Base-by-base conservation (phyloP, 257 asterid species). In the Schizonepeta tenuifolia region DNA sequence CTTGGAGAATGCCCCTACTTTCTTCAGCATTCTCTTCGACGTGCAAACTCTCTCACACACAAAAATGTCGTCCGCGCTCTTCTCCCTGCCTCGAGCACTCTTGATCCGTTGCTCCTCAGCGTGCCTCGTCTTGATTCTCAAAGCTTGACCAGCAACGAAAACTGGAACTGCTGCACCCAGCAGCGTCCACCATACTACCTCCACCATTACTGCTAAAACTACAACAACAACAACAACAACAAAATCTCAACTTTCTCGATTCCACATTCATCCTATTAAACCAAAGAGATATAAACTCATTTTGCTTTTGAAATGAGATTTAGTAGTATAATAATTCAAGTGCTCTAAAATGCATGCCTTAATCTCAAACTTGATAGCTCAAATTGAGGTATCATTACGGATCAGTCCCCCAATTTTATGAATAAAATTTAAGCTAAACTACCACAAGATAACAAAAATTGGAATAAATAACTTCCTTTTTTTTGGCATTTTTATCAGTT, bases 41-140 rank as follows among this genome's bases (percentile, higher is more conserved):
- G 97, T 92, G 70, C 99, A 95, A 47, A 95, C 99, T 54, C 99
- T 82, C 84, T 95, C 99, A 13, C 97, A 95, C 8, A 90, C 94
- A 72, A 95, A 95, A 14, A 92, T 85, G 9, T 92, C 96, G 53
- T 90, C 99, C 0, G 94, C 83, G 57, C 86, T 86, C 89, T 92
- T 95, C 79, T 95, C 99, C 24, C 96, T 82, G 28, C 96, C 90
- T 14, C 97, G 79, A 6, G 96, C 96, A 55, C 88, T 82, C 75
- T 87, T 92, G 61, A 90, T 65, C 51, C 92, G 77, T 75, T 88
- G 96, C 83, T 92, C 98, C 66, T 90, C 96, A 0, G 94, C 87
- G 26, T 86, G 69, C 80, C 80, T 88, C 1, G 87, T 88, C 81
- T 87, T 90, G 78, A 89, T 77, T 77, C 97, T 85, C 78, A 85